Conservation (phyloP, 192 early-diverging fungal genomes). For the Gaertneriomyces semiglobifer region DNA sequence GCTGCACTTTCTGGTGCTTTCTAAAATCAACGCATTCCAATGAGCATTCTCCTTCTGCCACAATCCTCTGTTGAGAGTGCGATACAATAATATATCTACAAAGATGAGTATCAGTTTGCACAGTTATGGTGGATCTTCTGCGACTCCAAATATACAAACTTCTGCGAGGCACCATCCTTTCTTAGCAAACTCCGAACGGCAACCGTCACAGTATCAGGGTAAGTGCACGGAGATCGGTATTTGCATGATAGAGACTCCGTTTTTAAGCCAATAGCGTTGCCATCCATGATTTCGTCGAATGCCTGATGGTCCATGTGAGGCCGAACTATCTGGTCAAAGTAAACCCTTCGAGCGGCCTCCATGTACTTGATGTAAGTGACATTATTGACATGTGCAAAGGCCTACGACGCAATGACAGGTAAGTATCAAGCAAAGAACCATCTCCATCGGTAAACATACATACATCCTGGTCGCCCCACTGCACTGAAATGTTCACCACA, state of each 20-base stretch:
- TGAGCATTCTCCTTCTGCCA: conserved; percentile 32
- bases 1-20: conserved; percentile 33
- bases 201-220: conserved; percentile 47
- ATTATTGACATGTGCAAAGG: conserved; percentile 48
- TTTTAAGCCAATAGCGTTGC: conserved; percentile 35
- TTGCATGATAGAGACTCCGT: conserved; percentile 40
- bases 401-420: neutral
- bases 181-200: conserved; percentile 22
- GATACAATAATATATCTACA: conserved; percentile 39
- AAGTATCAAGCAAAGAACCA: neutral
- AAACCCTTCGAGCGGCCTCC: conserved; percentile 29
- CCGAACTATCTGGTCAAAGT: conserved; percentile 43
- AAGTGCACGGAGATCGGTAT: conserved; percentile 42
- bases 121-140: neutral
- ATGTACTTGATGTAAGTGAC: conserved; percentile 42
- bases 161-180: too few species aligned
- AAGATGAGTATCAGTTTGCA: conserved; percentile 37
- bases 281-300: conserved; percentile 31
- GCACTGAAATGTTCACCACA: conserved; percentile 28
- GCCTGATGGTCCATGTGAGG: conserved; percentile 18
- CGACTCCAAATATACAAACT: too few species aligned
- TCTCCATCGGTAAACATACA: neutral
- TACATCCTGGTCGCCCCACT: conserved; percentile 41
- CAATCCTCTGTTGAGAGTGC: conserved; percentile 37
- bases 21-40: conserved; percentile 43